Evolutionary conservation across 306 rosid species (phyloP).

Genomic region (Rosa rugosa): DNA sequence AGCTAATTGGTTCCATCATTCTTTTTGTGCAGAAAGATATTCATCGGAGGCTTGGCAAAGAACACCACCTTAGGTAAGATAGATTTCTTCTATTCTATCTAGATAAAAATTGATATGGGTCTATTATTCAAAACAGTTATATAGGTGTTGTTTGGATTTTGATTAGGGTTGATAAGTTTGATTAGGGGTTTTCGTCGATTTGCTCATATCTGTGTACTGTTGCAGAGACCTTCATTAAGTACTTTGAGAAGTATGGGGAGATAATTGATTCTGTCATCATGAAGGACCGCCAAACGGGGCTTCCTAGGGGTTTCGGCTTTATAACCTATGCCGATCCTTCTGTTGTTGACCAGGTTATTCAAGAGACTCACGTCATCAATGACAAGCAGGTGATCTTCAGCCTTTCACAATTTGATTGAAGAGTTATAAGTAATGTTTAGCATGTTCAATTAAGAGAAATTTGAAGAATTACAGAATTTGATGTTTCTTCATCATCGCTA

Average conservation of each 20-base stretch:
- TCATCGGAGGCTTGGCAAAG: constrained; percentile 84
- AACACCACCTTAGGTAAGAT: constrained; percentile 62
- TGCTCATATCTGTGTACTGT: neutral
- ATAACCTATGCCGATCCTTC: constrained; percentile 75
- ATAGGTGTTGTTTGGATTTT: neutral
- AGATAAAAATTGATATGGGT: neutral
- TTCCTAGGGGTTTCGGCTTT: constrained; percentile 76
- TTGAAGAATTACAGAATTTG: no score
- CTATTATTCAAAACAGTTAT: no score
- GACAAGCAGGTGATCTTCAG: constrained; percentile 52
- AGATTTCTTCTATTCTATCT: neutral
- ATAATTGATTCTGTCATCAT: constrained; percentile 75
- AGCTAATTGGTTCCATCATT: neutral
- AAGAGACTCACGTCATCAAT: constrained; percentile 63
- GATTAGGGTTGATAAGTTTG: neutral
- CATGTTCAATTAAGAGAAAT: neutral
- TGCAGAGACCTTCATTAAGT: constrained; percentile 50
- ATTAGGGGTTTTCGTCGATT: neutral
- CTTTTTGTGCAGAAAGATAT: constrained; percentile 56
- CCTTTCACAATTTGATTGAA: neutral
- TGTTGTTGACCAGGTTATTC: constrained; percentile 70
- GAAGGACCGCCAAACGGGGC: constrained; percentile 78
- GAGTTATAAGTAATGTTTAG: neutral
- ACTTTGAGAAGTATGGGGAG: constrained; percentile 75
- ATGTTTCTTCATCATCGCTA: no score